A percentile compares a stretch with the other conserved stretches of the same genome.
Conservation (phyloP, 2,329 filamentous ascomycete genomes). For the Colletotrichum shisoi region DNA sequence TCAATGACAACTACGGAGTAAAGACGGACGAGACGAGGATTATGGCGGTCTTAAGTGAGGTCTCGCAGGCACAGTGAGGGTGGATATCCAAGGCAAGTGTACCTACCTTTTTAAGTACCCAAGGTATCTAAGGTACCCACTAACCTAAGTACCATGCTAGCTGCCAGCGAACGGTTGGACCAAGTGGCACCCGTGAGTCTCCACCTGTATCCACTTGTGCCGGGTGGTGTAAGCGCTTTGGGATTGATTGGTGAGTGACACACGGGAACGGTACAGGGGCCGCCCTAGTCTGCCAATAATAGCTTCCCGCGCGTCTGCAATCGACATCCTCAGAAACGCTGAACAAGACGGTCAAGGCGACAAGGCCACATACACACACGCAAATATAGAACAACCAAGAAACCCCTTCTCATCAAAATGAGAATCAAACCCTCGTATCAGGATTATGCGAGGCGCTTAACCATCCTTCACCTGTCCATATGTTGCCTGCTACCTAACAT, state of each 20-base stretch:
- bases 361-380: neutral
- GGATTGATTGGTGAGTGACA: slow-evolving; percentile 31
- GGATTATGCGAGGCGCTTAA: slow-evolving; percentile 31
- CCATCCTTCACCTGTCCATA: slow-evolving; percentile 1
- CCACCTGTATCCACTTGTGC: slow-evolving; percentile 14
- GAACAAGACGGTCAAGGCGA: neutral
- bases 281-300: slow-evolving; percentile 35
- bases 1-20: neutral
- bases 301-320: slow-evolving; percentile 40
- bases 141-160: too few relatives aligned
- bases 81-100: too few relatives aligned
- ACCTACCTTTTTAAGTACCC: too few relatives aligned
- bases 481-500: slow-evolving; percentile 4
- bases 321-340: slow-evolving; percentile 30
- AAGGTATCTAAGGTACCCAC: too few relatives aligned
- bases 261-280: slow-evolving; percentile 21
- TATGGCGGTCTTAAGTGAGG: too few relatives aligned
- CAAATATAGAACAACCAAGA: neutral
- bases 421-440: slow-evolving; percentile 22
- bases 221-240: slow-evolving; percentile 37
- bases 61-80: too few relatives aligned
- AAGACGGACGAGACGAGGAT: neutral
- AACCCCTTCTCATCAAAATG: slow-evolving; percentile 7
- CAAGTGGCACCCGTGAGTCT: slow-evolving; percentile 5
- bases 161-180: neutral